A percentile compares a stretch with the other conserved stretches of the same genome.
Conservation (phyloP, 495 filamentous ascomycete species). For the Penicillium bialowiezense region DNA sequence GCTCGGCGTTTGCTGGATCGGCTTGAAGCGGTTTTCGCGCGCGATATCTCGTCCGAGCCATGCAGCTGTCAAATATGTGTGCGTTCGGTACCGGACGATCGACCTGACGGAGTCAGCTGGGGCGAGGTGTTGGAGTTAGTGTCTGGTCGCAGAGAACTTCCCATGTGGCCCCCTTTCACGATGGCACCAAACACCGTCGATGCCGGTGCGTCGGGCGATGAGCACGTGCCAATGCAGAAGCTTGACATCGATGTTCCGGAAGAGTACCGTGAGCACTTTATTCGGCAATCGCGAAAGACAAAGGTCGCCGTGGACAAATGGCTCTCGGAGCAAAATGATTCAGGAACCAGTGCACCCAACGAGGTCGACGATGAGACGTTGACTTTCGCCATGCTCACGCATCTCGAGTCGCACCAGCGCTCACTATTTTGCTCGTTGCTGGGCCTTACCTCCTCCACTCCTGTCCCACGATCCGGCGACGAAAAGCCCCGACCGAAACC, state of each 20-base stretch:
- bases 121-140: slow-evolving; percentile 93
- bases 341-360: slow-evolving; percentile 67
- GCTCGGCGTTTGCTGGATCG: slow-evolving; percentile 92
- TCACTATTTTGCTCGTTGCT: slow-evolving; percentile 76
- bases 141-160: slow-evolving; percentile 79
- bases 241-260: slow-evolving; percentile 90
- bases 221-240: slow-evolving; percentile 68
- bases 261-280: slow-evolving; percentile 83
- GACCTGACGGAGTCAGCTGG: slow-evolving; percentile 80
- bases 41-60: slow-evolving; percentile 79
- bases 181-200: slow-evolving; percentile 52
- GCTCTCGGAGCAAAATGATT: slow-evolving; percentile 73
- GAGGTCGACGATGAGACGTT: slow-evolving; percentile 92
- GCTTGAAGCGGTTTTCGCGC: slow-evolving; percentile 86
- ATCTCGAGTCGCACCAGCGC: slow-evolving; percentile 70
- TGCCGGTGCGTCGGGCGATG: slow-evolving; percentile 52
- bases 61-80: slow-evolving; percentile 81
- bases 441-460: slow-evolving; percentile 57
- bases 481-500: slow-evolving; percentile 56
- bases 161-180: slow-evolving; percentile 82
- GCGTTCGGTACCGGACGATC: slow-evolving; percentile 49
- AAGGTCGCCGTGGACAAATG: slow-evolving; percentile 79
- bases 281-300: slow-evolving; percentile 83
- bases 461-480: slow-evolving; percentile 37
- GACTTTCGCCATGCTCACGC: slow-evolving; percentile 88